A percentile compares a stretch with the other conserved stretches of the same genome.
phyloP scores from a whole-genome alignment of 2,329 filamentous ascomycete genomes.

The Fusarium torreyae region DNA sequence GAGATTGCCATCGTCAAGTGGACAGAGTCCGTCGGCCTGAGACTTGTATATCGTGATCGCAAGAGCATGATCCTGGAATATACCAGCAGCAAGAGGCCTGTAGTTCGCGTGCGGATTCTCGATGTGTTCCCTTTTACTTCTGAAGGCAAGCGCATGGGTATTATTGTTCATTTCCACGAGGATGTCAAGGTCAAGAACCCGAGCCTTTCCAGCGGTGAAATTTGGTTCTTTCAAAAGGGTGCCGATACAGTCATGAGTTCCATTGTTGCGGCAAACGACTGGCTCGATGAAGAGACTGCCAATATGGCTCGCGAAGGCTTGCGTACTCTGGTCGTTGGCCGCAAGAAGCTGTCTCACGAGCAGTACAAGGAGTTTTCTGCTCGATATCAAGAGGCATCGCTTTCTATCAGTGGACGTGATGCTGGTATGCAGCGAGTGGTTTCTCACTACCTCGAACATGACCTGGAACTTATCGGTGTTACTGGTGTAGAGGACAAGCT shows the following conservation, averaged over 20 bases:
- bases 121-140: conserved; percentile 98
- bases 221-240: conserved; percentile 99
- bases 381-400: conserved; percentile 83
- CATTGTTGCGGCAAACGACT: conserved; percentile 96
- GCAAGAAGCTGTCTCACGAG: conserved; percentile 83
- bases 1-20: conserved; percentile 98
- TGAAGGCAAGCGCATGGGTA: conserved; percentile 98
- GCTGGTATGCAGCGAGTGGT: conserved; percentile 85
- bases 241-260: conserved; percentile 98
- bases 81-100: conserved; percentile 77
- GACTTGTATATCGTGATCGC: conserved; percentile 87
- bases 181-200: conserved; percentile 64
- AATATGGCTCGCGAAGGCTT: conserved; percentile 99
- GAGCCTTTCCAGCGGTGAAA: conserved; percentile 76
- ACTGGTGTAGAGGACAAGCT: conserved; percentile 98
- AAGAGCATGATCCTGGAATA: conserved; percentile 88
- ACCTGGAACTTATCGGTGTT: conserved; percentile 94
- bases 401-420: conserved; percentile 86
- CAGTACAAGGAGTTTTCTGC: conserved; percentile 86
- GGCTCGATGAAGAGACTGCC: conserved; percentile 98
- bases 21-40: conserved; percentile 92
- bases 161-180: conserved; percentile 88
- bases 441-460: conserved; percentile 84
- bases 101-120: conserved; percentile 89
- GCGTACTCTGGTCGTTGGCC: conserved; percentile 93